Conservation (phyloP, 371 early-diverging fungal species). For the Rhizopus sp. region DNA sequence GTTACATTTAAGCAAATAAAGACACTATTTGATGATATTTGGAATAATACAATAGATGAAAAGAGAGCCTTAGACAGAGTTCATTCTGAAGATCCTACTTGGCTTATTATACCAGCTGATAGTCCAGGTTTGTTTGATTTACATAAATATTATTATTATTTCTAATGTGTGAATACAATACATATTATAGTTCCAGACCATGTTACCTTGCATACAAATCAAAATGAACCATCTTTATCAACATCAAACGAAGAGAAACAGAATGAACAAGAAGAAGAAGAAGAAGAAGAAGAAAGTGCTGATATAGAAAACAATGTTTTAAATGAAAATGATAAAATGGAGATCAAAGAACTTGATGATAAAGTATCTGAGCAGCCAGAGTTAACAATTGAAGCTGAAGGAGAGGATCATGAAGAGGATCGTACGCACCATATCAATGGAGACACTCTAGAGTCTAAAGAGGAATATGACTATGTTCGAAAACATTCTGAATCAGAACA, state of each 20-base stretch:
- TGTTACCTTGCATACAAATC: not conserved
- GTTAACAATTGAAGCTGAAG: no score
- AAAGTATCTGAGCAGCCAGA: not conserved
- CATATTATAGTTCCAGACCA: not conserved
- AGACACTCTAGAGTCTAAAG: not conserved
- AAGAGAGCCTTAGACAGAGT: not conserved
- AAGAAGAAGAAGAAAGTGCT: not conserved
- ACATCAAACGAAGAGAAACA: not conserved
- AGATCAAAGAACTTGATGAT: not conserved
- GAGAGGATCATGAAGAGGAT: not conserved
- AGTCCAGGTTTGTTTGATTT: not conserved
- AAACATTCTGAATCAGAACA: conserved; percentile 1
- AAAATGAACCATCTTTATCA: not conserved
- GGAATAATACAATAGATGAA: conserved; percentile 22
- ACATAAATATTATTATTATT: not conserved
- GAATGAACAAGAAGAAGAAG: not conserved
- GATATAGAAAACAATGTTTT: not conserved
- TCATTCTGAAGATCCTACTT: not conserved
- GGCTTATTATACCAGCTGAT: conserved; percentile 1
- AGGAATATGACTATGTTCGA: not conserved
- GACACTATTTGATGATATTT: conserved; percentile 28
- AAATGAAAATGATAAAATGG: not conserved
- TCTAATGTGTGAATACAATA: not conserved
- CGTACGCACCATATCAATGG: not conserved
- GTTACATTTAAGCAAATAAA: conserved; percentile 34